phyloP scores from a whole-genome alignment of 495 filamentous ascomycete species.

The Penicillium taxi region DNA sequence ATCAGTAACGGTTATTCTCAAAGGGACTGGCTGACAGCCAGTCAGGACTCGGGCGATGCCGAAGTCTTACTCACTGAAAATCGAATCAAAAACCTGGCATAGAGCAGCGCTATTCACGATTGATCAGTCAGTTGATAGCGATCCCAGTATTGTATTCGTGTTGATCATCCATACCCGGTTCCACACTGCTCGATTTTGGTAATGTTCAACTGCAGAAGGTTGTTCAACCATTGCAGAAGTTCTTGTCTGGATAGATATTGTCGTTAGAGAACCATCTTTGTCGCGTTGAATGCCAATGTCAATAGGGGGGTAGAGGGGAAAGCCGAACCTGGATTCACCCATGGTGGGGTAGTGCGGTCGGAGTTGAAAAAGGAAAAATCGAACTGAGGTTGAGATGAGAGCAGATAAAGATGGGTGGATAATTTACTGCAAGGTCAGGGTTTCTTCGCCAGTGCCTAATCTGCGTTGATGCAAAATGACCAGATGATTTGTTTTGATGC shows the following conservation, averaged over 20 bases:
- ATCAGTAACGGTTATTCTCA: slow-evolving; percentile 12
- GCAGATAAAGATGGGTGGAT: background rate
- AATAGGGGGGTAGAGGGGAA: slow-evolving; percentile 12
- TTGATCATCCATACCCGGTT: slow-evolving; percentile 68
- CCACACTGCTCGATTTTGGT: slow-evolving; percentile 99
- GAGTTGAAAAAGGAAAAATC: slow-evolving; percentile 4
- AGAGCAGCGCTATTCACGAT: slow-evolving; percentile 68
- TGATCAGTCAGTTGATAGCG: no score
- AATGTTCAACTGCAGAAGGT: slow-evolving; percentile 91
- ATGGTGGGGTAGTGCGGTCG: slow-evolving; percentile 38
- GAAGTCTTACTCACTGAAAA: slow-evolving; percentile 58
- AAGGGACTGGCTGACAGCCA: slow-evolving; percentile 1
- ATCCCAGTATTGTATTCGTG: no score
- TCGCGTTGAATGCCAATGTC: slow-evolving; percentile 4
- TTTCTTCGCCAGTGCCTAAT: slow-evolving; percentile 14
- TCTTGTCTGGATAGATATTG: slow-evolving; percentile 66
- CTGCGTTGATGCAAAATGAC: slow-evolving; percentile 23
- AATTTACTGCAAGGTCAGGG: slow-evolving; percentile 10
- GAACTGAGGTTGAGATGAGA: background rate
- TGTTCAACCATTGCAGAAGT: slow-evolving; percentile 93
- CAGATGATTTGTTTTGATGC: slow-evolving; percentile 35
- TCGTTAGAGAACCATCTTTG: slow-evolving; percentile 3
- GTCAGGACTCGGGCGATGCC: background rate
- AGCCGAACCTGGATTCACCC: slow-evolving; percentile 48
- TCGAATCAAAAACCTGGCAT: slow-evolving; percentile 95